These are phyloP conservation scores for Starmerella kuoi DNA, from an alignment of 805 yeast species.

Conservation along the genomic window DNA sequence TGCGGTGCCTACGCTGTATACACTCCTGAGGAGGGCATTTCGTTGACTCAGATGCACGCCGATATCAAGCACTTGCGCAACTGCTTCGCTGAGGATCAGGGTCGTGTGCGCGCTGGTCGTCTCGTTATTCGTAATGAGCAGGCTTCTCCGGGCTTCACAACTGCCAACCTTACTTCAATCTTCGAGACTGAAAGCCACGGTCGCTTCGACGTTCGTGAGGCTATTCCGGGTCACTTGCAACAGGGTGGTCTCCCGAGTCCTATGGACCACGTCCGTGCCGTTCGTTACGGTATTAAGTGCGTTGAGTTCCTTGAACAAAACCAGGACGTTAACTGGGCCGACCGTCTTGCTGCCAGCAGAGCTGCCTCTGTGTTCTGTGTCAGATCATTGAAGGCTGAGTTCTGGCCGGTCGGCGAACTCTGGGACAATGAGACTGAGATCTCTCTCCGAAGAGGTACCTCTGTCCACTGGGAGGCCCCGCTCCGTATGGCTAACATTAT, in stretches of 20 bases:
- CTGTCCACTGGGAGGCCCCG: conserved; percentile 66
- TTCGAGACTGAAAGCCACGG: conserved; percentile 67
- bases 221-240: conserved; percentile 96
- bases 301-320: conserved; percentile 71
- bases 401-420: conserved; percentile 59
- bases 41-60: conserved; percentile 53
- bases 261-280: conserved; percentile 81
- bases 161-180: conserved; percentile 71
- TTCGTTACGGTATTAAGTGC: conserved; percentile 81
- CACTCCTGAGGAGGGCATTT: conserved; percentile 75
- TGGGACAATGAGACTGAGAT: conserved; percentile 83
- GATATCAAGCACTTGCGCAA: conserved; percentile 62
- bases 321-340: conserved; percentile 19
- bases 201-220: conserved; percentile 80
- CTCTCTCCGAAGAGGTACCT: conserved; percentile 73
- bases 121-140: conserved; percentile 71
- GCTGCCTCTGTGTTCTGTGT: conserved; percentile 67
- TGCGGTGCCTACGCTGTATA: conserved; percentile 88
- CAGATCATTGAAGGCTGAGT: conserved; percentile 60
- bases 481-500: conserved; percentile 73
- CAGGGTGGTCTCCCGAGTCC: conserved; percentile 95
- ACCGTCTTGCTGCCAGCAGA: conserved; percentile 14
- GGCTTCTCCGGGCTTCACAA: conserved; percentile 70
- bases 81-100: conserved; percentile 60
- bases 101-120: conserved; percentile 74